A percentile compares a stretch with the other conserved stretches of the same genome.
Conservation (phyloP, 805 yeast species). For the Sungouiozyma intestinalis region DNA sequence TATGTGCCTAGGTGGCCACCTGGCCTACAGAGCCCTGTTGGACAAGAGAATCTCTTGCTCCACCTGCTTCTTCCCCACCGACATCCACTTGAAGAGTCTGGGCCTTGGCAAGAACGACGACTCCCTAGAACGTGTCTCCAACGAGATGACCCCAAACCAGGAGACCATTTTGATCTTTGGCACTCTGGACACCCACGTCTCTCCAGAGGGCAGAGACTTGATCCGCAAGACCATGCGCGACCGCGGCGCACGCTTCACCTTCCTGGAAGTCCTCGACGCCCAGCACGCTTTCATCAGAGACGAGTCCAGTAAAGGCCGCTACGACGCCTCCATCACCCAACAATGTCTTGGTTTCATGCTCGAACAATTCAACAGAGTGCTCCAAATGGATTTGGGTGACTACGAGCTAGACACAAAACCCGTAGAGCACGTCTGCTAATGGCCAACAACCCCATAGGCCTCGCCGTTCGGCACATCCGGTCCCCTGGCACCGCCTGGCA, state of each 20-base stretch:
- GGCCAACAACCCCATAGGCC: background rate
- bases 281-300: constrained; percentile 80
- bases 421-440: constrained; percentile 56
- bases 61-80: constrained; percentile 73
- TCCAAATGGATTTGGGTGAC: constrained; percentile 59
- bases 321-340: constrained; percentile 65
- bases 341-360: constrained; percentile 56
- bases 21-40: constrained; percentile 56
- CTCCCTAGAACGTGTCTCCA: constrained; percentile 42
- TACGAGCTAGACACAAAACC: constrained; percentile 39
- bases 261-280: constrained; percentile 67
- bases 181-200: constrained; percentile 70
- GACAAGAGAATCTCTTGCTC: constrained; percentile 56
- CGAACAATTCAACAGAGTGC: constrained; percentile 60
- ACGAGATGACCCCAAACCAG: constrained; percentile 39
- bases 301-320: constrained; percentile 70
- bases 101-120: constrained; percentile 60
- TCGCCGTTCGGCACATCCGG: background rate
- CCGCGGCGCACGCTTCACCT: constrained; percentile 52
- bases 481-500: background rate
- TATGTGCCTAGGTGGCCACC: constrained; percentile 80
- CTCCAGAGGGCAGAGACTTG: constrained; percentile 64
- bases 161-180: constrained; percentile 67
- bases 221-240: constrained; percentile 53
- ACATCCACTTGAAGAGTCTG: constrained; percentile 57